Conservation (phyloP, 495 filamentous ascomycete genomes). For the Poronia punctata region DNA sequence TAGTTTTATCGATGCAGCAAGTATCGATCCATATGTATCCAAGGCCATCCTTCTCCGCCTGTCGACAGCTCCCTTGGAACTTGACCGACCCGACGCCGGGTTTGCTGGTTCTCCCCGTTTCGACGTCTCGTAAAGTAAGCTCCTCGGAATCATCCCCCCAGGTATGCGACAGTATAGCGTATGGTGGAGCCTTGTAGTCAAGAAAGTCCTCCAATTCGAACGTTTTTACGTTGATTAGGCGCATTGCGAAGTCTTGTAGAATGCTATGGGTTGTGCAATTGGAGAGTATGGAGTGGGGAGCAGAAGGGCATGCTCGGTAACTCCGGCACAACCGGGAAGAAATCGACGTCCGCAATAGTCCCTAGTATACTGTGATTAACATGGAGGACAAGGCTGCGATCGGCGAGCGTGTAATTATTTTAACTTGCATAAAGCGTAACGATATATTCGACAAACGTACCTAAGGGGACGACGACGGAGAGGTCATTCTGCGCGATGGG, state of each 20-base stretch:
- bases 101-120: background rate
- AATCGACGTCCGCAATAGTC: too few relatives aligned
- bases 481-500: too few relatives aligned
- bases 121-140: background rate
- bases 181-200: background rate
- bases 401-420: too few relatives aligned
- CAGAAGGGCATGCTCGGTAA: too few relatives aligned
- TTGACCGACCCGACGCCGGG: background rate
- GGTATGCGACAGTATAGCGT: background rate
- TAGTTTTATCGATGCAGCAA: slow-evolving; percentile 1
- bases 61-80: background rate
- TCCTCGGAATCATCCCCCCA: background rate
- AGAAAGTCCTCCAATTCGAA: background rate
- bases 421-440: too few relatives aligned
- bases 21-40: slow-evolving; percentile 1
- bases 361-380: too few relatives aligned
- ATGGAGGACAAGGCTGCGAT: too few relatives aligned
- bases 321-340: too few relatives aligned
- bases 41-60: background rate
- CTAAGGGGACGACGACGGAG: too few relatives aligned
- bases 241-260: background rate
- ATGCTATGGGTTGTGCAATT: too few relatives aligned
- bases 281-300: too few relatives aligned
- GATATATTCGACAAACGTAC: too few relatives aligned
- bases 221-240: background rate